Base-by-base conservation (phyloP, 164 flowering plant species). In the Magnolia sinica region DNA sequence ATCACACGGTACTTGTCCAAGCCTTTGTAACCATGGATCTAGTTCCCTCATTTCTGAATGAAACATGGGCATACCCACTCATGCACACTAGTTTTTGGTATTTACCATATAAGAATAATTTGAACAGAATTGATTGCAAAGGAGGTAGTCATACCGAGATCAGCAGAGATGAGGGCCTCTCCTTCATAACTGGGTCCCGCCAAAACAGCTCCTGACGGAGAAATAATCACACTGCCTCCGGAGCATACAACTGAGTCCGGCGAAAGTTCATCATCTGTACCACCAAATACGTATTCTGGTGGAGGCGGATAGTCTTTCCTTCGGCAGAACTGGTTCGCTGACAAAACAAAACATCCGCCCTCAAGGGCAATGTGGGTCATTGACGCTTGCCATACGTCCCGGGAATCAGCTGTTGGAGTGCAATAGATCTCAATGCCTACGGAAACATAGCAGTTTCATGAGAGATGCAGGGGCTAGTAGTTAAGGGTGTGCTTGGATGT, bases 371-470 rank as follows among this genome's bases (percentile, higher is more conserved):
- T 93, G 80, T 93, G 96, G 72, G 88, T 91, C 96, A 93, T 86
- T 51, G 95, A 87, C 77, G 98, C 91, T 81, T 86, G 98, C 98
- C 98, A 93, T 1, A 83, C 65, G 3, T 88, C 88, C 76, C 96
- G 85, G 11, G 92, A 64, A 84, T 93, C 98, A 80, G 98, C 98
- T 0, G 99, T 96, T 9, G 99, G 99, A 13, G 98, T 97, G 85
- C 99, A 96, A 76, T 96, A 94, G 85, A 96, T 91, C 81, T 96
- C 98, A 82, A 96, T 77, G 37, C 98, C 99, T 95, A 71, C 6
- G 83, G 77, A 73, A 9, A 31, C 27, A 24, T 8, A 68, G 37
- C 37, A 31, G 37, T 1, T 4, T 31, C 37, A 31, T 31, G 37
- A 31, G 37, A 31, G 37, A 31, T 31, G 37, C 37, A 31, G 37